Conservation (phyloP, 2,329 filamentous ascomycete species). For the Penicillium sp. region DNA sequence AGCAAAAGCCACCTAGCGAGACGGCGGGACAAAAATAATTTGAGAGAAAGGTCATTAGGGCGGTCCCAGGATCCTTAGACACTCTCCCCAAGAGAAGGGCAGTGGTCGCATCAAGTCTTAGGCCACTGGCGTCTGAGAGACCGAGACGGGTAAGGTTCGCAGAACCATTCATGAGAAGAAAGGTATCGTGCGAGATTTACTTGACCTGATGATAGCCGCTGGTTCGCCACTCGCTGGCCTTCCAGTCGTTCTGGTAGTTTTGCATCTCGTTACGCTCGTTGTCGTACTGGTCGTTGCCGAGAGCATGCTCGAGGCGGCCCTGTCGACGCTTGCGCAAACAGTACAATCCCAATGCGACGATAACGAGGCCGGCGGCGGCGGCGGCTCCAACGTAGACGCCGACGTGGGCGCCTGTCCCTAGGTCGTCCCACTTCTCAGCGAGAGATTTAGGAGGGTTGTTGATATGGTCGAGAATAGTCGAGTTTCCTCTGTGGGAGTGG, state of each 20-base stretch:
- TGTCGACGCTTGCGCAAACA: constrained; percentile 51
- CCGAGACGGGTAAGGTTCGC: constrained; percentile 3
- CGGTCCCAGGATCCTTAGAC: constrained; percentile 1
- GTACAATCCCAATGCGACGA: constrained; percentile 44
- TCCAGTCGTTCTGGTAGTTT: constrained; percentile 41
- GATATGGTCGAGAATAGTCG: constrained; percentile 46
- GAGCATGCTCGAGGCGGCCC: constrained; percentile 49
- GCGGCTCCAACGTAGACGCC: constrained; percentile 45
- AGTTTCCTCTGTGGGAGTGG: constrained; percentile 60
- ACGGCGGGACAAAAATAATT: neutral
- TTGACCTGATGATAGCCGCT: constrained; percentile 29
- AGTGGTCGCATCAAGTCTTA: constrained; percentile 2
- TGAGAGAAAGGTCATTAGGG: constrained; percentile 5
- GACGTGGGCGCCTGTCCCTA: constrained; percentile 49
- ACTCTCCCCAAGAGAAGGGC: neutral
- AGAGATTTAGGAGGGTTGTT: constrained; percentile 38
- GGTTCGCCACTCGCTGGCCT: constrained; percentile 34
- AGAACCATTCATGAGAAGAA: constrained; percentile 12
- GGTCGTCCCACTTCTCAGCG: constrained; percentile 43
- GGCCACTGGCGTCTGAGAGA: neutral
- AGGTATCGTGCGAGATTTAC: constrained; percentile 3
- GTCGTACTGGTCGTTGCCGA: constrained; percentile 48
- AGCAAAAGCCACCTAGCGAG: constrained; percentile 3
- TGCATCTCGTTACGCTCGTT: constrained; percentile 40
- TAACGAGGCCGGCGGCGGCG: constrained; percentile 29